Base-by-base conservation (phyloP, 2,329 filamentous ascomycete species). In the Trichophyton benhamiae region DNA sequence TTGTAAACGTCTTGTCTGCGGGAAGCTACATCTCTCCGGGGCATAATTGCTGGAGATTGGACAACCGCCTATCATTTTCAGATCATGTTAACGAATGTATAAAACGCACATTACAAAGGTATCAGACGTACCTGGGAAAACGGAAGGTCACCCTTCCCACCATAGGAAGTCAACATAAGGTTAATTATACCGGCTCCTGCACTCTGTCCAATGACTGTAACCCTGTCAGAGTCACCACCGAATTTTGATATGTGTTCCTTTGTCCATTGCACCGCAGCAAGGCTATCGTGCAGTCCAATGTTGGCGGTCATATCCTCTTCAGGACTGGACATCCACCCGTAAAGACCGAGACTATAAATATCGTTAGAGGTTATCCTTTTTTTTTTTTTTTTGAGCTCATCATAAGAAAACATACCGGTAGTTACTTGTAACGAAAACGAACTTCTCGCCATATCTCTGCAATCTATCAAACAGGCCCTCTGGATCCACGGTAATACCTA, bases 351-450 rank as follows among this genome's bases (percentile, higher is more conserved):
- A 13, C 60, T 62, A 22, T 9, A 36, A 42, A 15, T 25, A 11
- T 17, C 3, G 41, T 27, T 42, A 59, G n/a, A 25, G 13, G 5
- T 15, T 11, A 20, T 27, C 33, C 38, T 9, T 17, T 41, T n/a
- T n/a, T n/a, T n/a, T n/a, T n/a, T n/a, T n/a, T n/a, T 46, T 17
- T 17, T 3, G 3, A 8, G 25, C n/a, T 30, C 7, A 25, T n/a
- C 9, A 57, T 25, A 9, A 25, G 42, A 15, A 17, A 46, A 8
- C 15, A 8, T 11, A 62, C 57, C 61, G 61, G 38, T 64, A 64
- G 33, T 64, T 64, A 33, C 61, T 63, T n/a, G 59, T 36, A 15
- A 64, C 63, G 44, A 58, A 58, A 11, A 64, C 58, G 52, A 64
- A 64, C 33, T 62, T 62, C 25, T 58, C 30, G 3, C 25, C 36